phyloP scores from a whole-genome alignment of 208 protist genomes.

The Hexamita inflata region DNA sequence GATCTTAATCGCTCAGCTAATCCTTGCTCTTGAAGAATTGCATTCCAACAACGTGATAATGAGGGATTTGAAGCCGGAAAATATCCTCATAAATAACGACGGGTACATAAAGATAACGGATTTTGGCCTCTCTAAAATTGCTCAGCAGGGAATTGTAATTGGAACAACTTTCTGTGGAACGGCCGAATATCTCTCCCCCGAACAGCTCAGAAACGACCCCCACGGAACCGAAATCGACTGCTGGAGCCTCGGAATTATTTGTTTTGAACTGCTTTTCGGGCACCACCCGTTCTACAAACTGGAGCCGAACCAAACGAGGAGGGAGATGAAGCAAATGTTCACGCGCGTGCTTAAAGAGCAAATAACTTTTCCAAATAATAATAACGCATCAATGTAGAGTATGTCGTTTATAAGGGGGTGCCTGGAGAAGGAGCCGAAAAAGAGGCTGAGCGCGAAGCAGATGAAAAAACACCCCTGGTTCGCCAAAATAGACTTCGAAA shows the following conservation, averaged over 20 bases:
- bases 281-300: constrained; percentile 41
- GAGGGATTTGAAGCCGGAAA: constrained; percentile 56
- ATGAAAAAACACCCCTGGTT: constrained; percentile 33
- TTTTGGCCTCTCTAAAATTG: constrained; percentile 70
- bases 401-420: neutral
- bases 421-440: constrained; percentile 18
- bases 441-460: neutral
- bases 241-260: constrained; percentile 48
- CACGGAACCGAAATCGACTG: constrained; percentile 48
- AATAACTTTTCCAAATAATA: neutral
- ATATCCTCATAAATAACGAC: constrained; percentile 48
- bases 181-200: constrained; percentile 51
- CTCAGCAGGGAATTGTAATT: neutral
- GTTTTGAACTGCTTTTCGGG: constrained; percentile 46
- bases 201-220: constrained; percentile 43
- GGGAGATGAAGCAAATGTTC: too few species aligned
- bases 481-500: constrained; percentile 23
- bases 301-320: constrained; percentile 3
- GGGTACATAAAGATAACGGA: constrained; percentile 71
- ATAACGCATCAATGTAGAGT: neutral
- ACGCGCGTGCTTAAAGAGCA: constrained; percentile 1
- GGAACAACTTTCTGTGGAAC: constrained; percentile 50
- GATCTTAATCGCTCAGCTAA: constrained; percentile 46
- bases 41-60: constrained; percentile 48
- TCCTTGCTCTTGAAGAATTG: constrained; percentile 46